Conservation (phyloP, 2,329 filamentous ascomycete species). For the Xylariaceae sp. region DNA sequence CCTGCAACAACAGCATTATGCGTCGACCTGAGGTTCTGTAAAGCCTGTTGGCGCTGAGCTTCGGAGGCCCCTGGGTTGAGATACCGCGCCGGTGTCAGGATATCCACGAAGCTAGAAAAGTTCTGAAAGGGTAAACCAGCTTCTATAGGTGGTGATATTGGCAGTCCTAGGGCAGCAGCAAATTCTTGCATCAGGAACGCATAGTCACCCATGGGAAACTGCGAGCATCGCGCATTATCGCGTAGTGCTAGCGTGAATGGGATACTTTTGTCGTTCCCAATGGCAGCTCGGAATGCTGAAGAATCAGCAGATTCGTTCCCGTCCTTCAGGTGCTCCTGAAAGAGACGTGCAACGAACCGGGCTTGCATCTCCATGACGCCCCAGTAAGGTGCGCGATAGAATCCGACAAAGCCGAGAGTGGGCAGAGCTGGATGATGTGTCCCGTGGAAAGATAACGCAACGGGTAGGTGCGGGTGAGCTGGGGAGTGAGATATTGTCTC, state of each 20-base stretch:
- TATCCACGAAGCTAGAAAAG: slow-evolving; percentile 45
- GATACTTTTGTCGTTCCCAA: slow-evolving; percentile 42
- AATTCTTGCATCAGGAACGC: slow-evolving; percentile 69
- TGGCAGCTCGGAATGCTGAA: slow-evolving; percentile 35
- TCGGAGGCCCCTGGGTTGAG: slow-evolving; percentile 35
- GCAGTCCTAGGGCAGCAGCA: slow-evolving; percentile 51
- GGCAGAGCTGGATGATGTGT: slow-evolving; percentile 57
- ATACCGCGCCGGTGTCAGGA: slow-evolving; percentile 54
- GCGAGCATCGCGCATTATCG: slow-evolving; percentile 47
- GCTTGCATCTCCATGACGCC: slow-evolving; percentile 85
- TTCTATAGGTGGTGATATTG: slow-evolving; percentile 34
- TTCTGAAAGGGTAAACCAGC: slow-evolving; percentile 21
- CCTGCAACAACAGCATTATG: slow-evolving; percentile 39
- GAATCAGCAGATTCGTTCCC: slow-evolving; percentile 18
- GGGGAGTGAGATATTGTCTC: slow-evolving; percentile 53
- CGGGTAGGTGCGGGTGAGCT: slow-evolving; percentile 49
- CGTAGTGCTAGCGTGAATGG: slow-evolving; percentile 47
- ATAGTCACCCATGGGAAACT: slow-evolving; percentile 84
- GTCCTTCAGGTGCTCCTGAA: slow-evolving; percentile 9
- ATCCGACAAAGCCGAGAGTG: slow-evolving; percentile 71
- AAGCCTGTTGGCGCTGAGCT: slow-evolving; percentile 37
- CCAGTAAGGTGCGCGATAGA: slow-evolving; percentile 82
- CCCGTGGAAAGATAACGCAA: slow-evolving; percentile 63
- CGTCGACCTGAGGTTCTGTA: slow-evolving; percentile 43
- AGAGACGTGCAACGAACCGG: slow-evolving; percentile 51